Evolutionary conservation across 2,329 filamentous ascomycete species (phyloP).

Genomic region (Sclerotinia minor): DNA sequence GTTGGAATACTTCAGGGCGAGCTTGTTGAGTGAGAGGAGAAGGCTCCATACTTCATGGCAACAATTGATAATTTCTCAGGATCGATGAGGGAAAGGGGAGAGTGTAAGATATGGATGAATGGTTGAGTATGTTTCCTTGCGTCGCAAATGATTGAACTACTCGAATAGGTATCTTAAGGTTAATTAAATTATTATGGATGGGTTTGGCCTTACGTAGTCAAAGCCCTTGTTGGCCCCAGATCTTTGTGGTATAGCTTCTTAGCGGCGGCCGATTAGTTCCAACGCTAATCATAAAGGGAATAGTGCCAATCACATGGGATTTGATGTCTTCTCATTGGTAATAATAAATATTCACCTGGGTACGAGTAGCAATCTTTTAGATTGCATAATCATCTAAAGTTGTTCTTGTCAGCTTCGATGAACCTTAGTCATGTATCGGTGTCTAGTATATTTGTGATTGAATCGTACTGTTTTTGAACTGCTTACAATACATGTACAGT

Average conservation of each 20-base stretch:
- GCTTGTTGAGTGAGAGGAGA: slow-evolving; percentile 93
- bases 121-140: background rate
- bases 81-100: background rate
- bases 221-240: slow-evolving; percentile 8
- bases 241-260: background rate
- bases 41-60: slow-evolving; percentile 65
- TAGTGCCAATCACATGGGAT: background rate
- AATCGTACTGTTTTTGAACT: background rate
- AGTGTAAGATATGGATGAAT: background rate
- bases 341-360: no score
- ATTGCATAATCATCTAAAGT: background rate
- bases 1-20: slow-evolving; percentile 86
- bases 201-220: slow-evolving; percentile 6
- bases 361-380: no score
- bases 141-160: slow-evolving; percentile 13
- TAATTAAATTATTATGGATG: slow-evolving; percentile 11
- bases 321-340: background rate
- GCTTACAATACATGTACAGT: slow-evolving; percentile 15
- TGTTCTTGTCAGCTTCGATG: background rate
- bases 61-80: slow-evolving; percentile 22
- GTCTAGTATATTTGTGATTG: background rate
- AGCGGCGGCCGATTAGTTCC: slow-evolving; percentile 11
- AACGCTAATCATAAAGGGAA: background rate
- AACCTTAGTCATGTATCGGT: background rate
- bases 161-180: no score